Conservation (phyloP, 768 basidiomycete genomes). For the Mycena epipterygia region DNA sequence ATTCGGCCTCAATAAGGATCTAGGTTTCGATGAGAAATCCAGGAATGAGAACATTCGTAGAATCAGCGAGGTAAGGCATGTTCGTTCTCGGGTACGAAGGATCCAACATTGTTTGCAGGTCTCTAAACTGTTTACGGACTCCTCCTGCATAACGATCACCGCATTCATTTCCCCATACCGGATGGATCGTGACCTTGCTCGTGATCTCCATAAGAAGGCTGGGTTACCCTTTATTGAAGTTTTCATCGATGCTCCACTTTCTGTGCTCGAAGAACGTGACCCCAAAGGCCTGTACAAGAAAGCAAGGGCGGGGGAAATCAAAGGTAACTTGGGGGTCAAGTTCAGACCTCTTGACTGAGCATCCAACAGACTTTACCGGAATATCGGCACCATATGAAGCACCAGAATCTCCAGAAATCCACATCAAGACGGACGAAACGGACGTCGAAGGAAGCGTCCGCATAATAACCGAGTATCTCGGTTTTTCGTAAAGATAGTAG, state of each 20-base stretch:
- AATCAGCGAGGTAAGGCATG: slow-evolving; percentile 87
- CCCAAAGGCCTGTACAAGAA: slow-evolving; percentile 99
- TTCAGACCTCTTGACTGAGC: background rate
- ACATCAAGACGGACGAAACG: slow-evolving; percentile 88
- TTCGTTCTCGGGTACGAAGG: slow-evolving; percentile 11
- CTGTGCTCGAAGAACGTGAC: slow-evolving; percentile 91
- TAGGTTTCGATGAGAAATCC: slow-evolving; percentile 93
- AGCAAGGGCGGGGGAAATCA: slow-evolving; percentile 95
- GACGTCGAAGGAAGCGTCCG: slow-evolving; percentile 85
- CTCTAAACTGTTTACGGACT: slow-evolving; percentile 92
- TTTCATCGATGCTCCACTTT: slow-evolving; percentile 92
- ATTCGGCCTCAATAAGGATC: slow-evolving; percentile 96
- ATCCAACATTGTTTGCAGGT: slow-evolving; percentile 66
- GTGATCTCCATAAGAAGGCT: slow-evolving; percentile 82
- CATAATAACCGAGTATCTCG: slow-evolving; percentile 85
- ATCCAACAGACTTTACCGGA: slow-evolving; percentile 90
- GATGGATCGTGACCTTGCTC: slow-evolving; percentile 85
- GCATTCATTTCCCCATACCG: slow-evolving; percentile 99
- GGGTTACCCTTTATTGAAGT: slow-evolving; percentile 92
- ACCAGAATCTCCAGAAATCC: slow-evolving; percentile 88
- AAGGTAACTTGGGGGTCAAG: slow-evolving; percentile 79
- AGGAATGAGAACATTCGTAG: slow-evolving; percentile 96
- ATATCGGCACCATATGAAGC: slow-evolving; percentile 97
- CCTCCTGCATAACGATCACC: slow-evolving; percentile 88
- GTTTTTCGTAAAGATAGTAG: too few relatives aligned